Percentiles rank a stretch among this genome's conserved stretches.
Evolutionary conservation across 306 rosid species (phyloP).

Genomic region (Vigna trinervia): DNA sequence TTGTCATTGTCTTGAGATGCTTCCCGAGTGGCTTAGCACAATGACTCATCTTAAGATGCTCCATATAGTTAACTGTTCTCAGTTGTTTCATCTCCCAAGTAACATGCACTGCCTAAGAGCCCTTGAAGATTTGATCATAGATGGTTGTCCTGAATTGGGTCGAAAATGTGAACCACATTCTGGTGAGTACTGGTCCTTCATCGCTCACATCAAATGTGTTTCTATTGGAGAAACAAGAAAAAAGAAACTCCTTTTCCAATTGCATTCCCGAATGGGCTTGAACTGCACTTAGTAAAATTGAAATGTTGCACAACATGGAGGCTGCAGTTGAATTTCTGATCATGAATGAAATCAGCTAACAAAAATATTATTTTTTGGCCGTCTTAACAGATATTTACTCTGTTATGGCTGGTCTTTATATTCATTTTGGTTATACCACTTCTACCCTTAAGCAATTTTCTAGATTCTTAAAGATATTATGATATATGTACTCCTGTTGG

Average conservation of each 20-base stretch:
- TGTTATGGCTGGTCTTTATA: too few species aligned
- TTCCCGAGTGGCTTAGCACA: not conserved
- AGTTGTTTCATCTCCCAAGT: not conserved
- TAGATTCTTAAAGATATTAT: too few species aligned
- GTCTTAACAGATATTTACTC: too few species aligned
- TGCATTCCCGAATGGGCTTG: not conserved
- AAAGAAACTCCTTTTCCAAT: not conserved
- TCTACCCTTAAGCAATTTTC: too few species aligned
- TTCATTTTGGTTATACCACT: too few species aligned
- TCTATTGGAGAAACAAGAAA: not conserved
- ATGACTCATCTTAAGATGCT: conserved; percentile 6
- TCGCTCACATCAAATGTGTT: not conserved
- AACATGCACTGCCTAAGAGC: not conserved
- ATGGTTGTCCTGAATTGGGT: conserved; percentile 24
- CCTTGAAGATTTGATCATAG: not conserved
- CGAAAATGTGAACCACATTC: not conserved
- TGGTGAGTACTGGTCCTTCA: not conserved
- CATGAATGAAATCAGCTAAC: too few species aligned
- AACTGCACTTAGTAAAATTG: too few species aligned
- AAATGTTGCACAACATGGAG: too few species aligned
- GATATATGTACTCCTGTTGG: too few species aligned
- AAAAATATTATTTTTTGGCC: too few species aligned
- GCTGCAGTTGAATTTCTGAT: too few species aligned
- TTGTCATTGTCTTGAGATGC: not conserved
- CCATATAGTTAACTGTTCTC: not conserved